A percentile compares a stretch with the other conserved stretches of the same genome.
phyloP scores from a whole-genome alignment of 2,329 filamentous ascomycete genomes.

The Daldinia eschscholtzii region DNA sequence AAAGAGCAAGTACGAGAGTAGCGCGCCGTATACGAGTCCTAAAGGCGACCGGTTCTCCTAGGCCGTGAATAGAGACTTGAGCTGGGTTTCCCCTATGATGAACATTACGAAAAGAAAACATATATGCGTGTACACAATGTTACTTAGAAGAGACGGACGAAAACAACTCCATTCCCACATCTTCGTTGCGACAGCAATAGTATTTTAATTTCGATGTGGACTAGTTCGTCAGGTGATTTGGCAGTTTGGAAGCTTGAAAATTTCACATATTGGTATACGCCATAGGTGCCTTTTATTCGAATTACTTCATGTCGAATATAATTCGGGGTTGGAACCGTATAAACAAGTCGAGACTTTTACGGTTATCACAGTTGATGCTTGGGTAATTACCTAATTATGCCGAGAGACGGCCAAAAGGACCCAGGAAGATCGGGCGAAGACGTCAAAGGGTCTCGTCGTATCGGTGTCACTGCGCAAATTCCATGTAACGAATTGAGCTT shows the following conservation, averaged over 20 bases:
- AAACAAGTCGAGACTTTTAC: background rate
- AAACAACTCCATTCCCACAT: constrained; percentile 28
- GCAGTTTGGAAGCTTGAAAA: background rate
- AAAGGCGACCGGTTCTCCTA: constrained; percentile 89
- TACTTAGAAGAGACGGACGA: constrained; percentile 15
- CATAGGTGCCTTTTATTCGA: constrained; percentile 12
- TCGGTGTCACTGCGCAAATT: constrained; percentile 16
- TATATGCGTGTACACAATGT: constrained; percentile 31
- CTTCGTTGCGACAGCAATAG: constrained; percentile 6
- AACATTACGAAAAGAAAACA: constrained; percentile 28
- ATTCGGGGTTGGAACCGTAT: background rate
- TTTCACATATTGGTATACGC: constrained; percentile 15
- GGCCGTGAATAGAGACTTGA: constrained; percentile 31
- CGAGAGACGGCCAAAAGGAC: constrained; percentile 2
- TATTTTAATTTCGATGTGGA: constrained; percentile 11
- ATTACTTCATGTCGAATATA: background rate
- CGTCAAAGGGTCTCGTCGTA: constrained; percentile 20
- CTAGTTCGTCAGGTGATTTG: background rate
- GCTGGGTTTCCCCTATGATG: constrained; percentile 21
- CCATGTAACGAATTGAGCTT: constrained; percentile 4
- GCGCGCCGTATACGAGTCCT: constrained; percentile 77
- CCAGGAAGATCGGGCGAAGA: constrained; percentile 7
- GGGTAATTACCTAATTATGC: constrained; percentile 1
- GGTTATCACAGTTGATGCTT: background rate
- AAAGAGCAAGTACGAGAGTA: constrained; percentile 92